phyloP scores from a whole-genome alignment of 2,329 filamentous ascomycete species.

The Elsinoe arachidis region DNA sequence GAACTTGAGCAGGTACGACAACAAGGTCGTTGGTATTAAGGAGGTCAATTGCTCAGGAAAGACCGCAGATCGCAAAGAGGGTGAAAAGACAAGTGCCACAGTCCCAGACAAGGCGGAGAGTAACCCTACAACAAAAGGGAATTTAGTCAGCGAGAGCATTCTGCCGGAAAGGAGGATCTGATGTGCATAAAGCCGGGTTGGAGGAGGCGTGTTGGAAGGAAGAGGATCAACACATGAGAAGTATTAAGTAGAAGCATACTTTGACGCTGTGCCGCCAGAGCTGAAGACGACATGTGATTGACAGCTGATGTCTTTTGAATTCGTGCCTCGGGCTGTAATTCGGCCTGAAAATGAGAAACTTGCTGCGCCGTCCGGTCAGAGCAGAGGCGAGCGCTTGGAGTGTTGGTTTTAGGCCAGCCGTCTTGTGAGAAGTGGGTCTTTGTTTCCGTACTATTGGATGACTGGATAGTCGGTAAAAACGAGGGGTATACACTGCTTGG shows the following conservation, averaged over 20 bases:
- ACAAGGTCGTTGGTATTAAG: neutral
- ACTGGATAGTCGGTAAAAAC: too few species aligned
- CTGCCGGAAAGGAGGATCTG: neutral
- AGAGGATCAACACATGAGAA: neutral
- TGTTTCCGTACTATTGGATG: neutral
- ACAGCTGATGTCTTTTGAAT: neutral
- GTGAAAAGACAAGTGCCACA: neutral
- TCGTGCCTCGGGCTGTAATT: neutral
- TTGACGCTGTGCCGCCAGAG: conserved; percentile 1
- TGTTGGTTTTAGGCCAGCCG: neutral
- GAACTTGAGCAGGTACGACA: neutral
- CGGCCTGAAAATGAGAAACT: neutral
- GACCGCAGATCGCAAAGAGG: conserved; percentile 6
- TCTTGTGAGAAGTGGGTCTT: neutral
- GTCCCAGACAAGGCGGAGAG: neutral
- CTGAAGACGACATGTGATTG: conserved; percentile 3
- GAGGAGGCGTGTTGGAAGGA: neutral
- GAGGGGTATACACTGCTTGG: too few species aligned
- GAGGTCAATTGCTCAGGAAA: neutral
- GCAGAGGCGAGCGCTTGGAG: neutral
- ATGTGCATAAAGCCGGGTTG: neutral
- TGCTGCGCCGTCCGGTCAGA: neutral
- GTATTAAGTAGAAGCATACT: neutral
- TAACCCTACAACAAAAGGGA: conserved; percentile 5
- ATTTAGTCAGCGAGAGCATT: conserved; percentile 6